Percentiles rank a stretch among this genome's conserved stretches.
phyloP scores from a whole-genome alignment of 306 rosid genomes.

The Cajanus cajan region DNA sequence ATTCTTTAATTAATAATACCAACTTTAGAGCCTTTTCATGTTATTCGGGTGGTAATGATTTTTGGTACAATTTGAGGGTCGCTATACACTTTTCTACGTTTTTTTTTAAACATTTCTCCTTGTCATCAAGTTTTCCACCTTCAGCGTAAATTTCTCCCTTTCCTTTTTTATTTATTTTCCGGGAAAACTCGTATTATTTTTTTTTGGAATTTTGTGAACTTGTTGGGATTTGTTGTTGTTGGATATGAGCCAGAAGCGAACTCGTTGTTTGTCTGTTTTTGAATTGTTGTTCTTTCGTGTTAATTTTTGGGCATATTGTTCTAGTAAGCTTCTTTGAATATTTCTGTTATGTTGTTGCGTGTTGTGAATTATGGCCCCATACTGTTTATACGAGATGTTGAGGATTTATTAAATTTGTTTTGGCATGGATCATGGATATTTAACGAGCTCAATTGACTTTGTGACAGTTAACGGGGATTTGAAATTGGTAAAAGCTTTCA shows the following conservation, averaged over 20 bases:
- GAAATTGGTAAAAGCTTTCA: slow-evolving; percentile 34
- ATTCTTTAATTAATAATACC: slow-evolving; percentile 14
- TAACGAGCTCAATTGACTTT: slow-evolving; percentile 24
- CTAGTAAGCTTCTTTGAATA: not conserved
- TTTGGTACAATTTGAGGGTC: slow-evolving; percentile 18
- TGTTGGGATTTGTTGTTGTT: slow-evolving; percentile 16
- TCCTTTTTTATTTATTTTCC: slow-evolving; percentile 16
- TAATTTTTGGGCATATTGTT: slow-evolving; percentile 19
- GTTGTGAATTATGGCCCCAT: slow-evolving; percentile 20
- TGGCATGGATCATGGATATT: slow-evolving; percentile 31
- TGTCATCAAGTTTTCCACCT: slow-evolving; percentile 10
- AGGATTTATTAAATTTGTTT: slow-evolving; percentile 38
- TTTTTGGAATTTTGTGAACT: not conserved
- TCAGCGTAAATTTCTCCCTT: not conserved
- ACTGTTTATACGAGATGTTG: slow-evolving; percentile 20
- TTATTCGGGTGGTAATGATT: not conserved
- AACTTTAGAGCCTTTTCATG: slow-evolving; percentile 2
- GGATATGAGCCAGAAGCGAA: not conserved
- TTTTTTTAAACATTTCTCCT: not conserved
- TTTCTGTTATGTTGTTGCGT: not conserved
- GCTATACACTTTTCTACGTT: not conserved
- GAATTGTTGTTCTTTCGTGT: not conserved
- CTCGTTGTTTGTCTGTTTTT: slow-evolving; percentile 11
- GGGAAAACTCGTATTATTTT: not conserved
- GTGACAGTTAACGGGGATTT: slow-evolving; percentile 30